phyloP scores from a whole-genome alignment of 176 grass and related monocot species.

The Oryza longistaminata region DNA sequence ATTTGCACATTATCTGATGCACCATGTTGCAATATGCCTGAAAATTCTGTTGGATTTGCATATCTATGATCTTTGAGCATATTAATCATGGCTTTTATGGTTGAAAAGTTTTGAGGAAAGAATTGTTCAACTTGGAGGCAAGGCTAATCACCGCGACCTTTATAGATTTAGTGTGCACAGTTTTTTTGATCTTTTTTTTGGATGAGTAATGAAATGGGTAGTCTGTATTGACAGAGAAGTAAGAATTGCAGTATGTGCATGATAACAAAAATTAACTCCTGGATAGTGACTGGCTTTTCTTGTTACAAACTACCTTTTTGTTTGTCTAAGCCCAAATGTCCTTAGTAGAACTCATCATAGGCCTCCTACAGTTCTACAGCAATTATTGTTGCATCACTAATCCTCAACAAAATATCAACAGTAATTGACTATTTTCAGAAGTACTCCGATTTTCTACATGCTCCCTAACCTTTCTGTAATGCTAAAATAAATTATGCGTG shows the following conservation, averaged over 20 bases:
- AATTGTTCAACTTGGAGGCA: not conserved
- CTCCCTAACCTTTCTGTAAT: not conserved
- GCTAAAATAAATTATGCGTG: constrained; percentile 21
- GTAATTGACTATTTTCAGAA: not conserved
- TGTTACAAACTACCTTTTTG: not conserved
- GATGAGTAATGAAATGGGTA: constrained; percentile 1
- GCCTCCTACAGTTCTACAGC: not conserved
- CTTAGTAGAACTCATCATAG: not conserved
- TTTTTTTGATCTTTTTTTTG: not conserved
- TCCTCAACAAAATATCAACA: not conserved
- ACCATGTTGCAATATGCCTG: not conserved
- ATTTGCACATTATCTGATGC: not conserved
- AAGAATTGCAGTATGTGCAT: constrained; percentile 1
- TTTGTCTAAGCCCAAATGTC: not conserved
- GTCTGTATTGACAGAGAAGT: not conserved
- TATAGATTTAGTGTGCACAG: not conserved
- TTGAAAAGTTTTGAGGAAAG: not conserved
- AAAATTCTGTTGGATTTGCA: too few species aligned
- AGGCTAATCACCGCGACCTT: not conserved
- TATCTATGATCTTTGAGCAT: not conserved
- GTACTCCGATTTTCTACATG: not conserved
- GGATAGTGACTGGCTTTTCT: not conserved
- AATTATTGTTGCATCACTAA: not conserved
- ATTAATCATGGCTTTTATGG: not conserved
- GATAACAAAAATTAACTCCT: not conserved